Percentiles rank a stretch among this genome's conserved stretches.
phyloP scores from a whole-genome alignment of 2,329 filamentous ascomycete species.

The Scytalidium sp. region DNA sequence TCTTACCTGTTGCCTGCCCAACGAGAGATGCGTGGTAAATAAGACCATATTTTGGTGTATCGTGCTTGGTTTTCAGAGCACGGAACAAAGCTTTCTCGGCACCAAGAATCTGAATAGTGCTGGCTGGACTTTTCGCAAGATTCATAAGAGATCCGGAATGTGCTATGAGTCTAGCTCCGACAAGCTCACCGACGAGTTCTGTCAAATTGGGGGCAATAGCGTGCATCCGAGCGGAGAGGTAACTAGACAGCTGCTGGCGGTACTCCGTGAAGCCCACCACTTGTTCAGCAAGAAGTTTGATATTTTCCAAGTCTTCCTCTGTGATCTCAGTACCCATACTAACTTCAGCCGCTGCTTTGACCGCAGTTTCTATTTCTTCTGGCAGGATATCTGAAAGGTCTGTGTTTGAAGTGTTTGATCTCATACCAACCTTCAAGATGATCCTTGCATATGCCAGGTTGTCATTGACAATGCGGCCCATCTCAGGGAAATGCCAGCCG shows the following conservation, averaged over 20 bases:
- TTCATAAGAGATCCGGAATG: constrained; percentile 93
- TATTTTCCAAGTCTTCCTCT: constrained; percentile 88
- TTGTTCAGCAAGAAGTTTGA: constrained; percentile 86
- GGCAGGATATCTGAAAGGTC: constrained; percentile 90
- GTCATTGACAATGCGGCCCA: constrained; percentile 96
- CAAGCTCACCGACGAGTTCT: constrained; percentile 85
- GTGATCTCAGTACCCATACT: constrained; percentile 99
- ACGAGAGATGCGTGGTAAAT: constrained; percentile 92
- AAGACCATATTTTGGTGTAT: constrained; percentile 96
- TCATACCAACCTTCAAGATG: constrained; percentile 85
- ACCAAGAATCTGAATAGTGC: constrained; percentile 96
- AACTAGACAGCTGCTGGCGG: constrained; percentile 81
- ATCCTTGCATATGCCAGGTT: constrained; percentile 92
- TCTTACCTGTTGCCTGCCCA: constrained; percentile 93
- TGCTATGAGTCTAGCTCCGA: constrained; percentile 91
- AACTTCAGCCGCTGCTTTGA: constrained; percentile 93
- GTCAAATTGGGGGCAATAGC: constrained; percentile 96
- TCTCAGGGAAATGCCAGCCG: constrained; percentile 98
- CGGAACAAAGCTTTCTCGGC: constrained; percentile 99
- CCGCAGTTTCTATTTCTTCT: constrained; percentile 86
- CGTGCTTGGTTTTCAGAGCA: constrained; percentile 97
- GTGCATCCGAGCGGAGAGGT: constrained; percentile 90
- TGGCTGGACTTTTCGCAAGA: constrained; percentile 91
- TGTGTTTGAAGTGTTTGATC: constrained; percentile 70
- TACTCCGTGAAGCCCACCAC: constrained; percentile 91